Base-by-base conservation (phyloP, 2,329 filamentous ascomycete species). In the Penicillium freii region DNA sequence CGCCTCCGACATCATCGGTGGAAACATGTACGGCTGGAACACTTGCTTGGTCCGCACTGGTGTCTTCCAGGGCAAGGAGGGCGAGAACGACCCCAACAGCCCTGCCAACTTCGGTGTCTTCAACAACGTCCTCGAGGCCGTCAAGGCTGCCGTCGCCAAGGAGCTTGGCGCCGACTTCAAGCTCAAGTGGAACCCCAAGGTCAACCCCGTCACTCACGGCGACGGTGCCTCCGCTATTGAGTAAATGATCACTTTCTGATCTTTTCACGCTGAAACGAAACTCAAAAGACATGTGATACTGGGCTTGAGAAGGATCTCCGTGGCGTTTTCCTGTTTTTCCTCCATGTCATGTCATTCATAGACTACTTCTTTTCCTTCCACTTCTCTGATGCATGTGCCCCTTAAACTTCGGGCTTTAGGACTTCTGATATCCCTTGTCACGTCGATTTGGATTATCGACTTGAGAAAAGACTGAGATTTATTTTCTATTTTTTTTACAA, bases 11-110 rank as follows among this genome's bases (percentile, higher is more conserved):
- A 90, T 90, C 68, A 81, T 88, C 62, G 88, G 88, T 61, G 88
- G 88, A 60, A 91, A 91, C 81, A 88, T 87, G 82, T 90, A 91
- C 74, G 87, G 87, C 59, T 91, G 88, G 89, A 91, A 91, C 77
- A 91, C 88, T 3, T 91, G 88, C 70, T 77, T 91, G 54, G 88
- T 91, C 56, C 84, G 88, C 69, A 91, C 88, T 0, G 89, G 89
- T 76, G 88, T 91, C 47, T 91, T 88, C 82, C 87, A 90, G 77
- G 88, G 88, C 27, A 45, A 34, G 21, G 50, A 52, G 40, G 87
- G 84, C 19, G 87, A 85, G 58, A 91, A 91, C 70, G 89, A 91
- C 69, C 82, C 87, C 73, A 80, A 90, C 76, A 91, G 90, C 77
- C 88, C 88, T 1, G 88, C 88, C 69, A 89, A 82, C 77, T 90